Base-by-base conservation (phyloP, 345 rosid species). In the Pistacia integerrima region DNA sequence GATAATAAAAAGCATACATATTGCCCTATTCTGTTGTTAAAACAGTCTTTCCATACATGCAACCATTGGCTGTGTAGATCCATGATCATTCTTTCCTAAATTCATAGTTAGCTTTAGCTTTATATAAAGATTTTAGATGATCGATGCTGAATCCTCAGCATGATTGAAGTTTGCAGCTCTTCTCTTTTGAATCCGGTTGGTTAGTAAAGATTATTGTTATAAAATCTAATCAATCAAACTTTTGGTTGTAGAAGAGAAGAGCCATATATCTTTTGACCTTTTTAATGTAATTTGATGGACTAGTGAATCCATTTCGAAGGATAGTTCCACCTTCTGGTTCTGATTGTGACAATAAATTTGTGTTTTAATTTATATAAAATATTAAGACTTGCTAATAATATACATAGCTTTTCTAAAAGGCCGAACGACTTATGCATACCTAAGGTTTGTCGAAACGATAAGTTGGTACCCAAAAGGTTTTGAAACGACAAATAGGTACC, bases 1-100 rank as follows among this genome's bases (percentile, higher is more conserved):
- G 76, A 65, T 71, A 72, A 72, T 72, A 67, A 61, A 55, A 30
- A 73, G 60, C 67, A 5, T 46, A 65, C 30, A 48, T 44, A 66
- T 63, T 48, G 67, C 60, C 69, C 59, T 33, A 67, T 65, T 63
- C 64, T 66, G 20, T 73, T 55, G 56, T 33, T 13, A 18, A 8
- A 62, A 51, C 48, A 14, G 69, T 51, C 60, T 48, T 14, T 62
- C 75, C 20, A 52, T 51, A 25, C 62, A 61, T 60, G 59, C 77
- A 20, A 35, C 67, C 36, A 46, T 59, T 49, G 66, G 13, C 48
- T 12, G 25, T 59, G 38, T 63, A 28, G 51, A 48, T 67, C 44
- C 7, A 18, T 17, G 30, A 17, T 16, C 59, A 64, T 64, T 77
- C 65, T 74, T 41, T 8, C 57, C 55, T 59, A 65, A 52, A 57